A percentile compares a stretch with the other conserved stretches of the same genome.
phyloP scores from a whole-genome alignment of 805 yeast genomes.

The Schizosaccharomyces cryophilus region DNA sequence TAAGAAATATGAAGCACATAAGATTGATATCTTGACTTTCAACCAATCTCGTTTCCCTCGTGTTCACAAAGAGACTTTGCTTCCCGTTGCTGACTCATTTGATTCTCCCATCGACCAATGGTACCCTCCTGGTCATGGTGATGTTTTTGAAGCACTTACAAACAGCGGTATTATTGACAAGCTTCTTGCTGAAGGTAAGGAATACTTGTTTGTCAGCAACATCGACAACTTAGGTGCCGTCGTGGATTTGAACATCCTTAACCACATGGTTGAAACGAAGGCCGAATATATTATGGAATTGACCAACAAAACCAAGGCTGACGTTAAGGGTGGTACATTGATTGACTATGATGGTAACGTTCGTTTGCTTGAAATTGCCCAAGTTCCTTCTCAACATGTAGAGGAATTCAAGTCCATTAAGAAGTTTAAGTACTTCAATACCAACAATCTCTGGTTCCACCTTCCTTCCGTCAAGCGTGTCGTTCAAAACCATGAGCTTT shows the following conservation, averaged over 20 bases:
- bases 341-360: conserved; percentile 89
- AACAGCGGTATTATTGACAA: conserved; percentile 81
- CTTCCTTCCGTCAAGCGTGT: conserved; percentile 81
- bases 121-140: conserved; percentile 99
- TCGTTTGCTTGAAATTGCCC: conserved; percentile 85
- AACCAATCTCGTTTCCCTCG: conserved; percentile 97
- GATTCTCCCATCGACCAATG: conserved; percentile 63
- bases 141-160: conserved; percentile 70
- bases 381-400: conserved; percentile 93
- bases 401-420: conserved; percentile 95
- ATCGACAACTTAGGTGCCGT: conserved; percentile 98
- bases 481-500: conserved; percentile 57
- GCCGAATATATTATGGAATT: conserved; percentile 95
- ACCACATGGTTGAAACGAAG: conserved; percentile 76
- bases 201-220: conserved; percentile 79
- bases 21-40: conserved; percentile 82
- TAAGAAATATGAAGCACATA: conserved; percentile 89
- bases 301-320: conserved; percentile 96
- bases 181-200: conserved; percentile 78
- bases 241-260: conserved; percentile 69
- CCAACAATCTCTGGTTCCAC: conserved; percentile 94
- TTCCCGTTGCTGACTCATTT: conserved; percentile 67
- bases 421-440: conserved; percentile 93
- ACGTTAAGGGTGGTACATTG: conserved; percentile 96
- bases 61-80: conserved; percentile 77